These are phyloP conservation scores for Leptodermis oblonga DNA, from an alignment of 257 asterid species.

Conservation along the genomic window DNA sequence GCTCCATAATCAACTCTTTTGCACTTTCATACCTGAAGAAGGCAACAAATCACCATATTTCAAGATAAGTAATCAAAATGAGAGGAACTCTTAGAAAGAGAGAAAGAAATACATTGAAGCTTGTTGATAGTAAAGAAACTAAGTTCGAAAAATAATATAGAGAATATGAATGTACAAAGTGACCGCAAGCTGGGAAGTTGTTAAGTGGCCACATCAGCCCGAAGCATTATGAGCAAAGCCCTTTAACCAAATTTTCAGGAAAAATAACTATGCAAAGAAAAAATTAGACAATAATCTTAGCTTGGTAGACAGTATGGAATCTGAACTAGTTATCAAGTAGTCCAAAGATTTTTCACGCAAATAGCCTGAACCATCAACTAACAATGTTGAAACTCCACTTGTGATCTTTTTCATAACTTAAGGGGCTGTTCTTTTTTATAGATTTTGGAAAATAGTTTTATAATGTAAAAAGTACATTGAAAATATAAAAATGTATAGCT, in stretches of 20 bases:
- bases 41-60: neutral
- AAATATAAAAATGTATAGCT: no score
- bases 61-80: neutral
- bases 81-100: neutral
- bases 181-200: neutral
- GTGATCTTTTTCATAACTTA: neutral
- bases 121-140: neutral
- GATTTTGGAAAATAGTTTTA: no score
- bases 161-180: neutral
- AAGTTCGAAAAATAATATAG: neutral
- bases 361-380: neutral
- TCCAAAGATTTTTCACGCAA: neutral
- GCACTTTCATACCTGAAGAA: conserved; percentile 91
- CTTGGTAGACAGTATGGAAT: no score
- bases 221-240: neutral
- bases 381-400: neutral
- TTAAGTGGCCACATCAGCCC: neutral
- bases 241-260: neutral
- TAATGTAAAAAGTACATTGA: no score
- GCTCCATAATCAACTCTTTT: conserved; percentile 94
- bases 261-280: neutral
- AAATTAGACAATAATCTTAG: neutral
- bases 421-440: no score
- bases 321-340: neutral
- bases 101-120: neutral